Evolutionary conservation across 345 rosid genomes (phyloP).

Genomic region (Hirschfeldia incana): DNA sequence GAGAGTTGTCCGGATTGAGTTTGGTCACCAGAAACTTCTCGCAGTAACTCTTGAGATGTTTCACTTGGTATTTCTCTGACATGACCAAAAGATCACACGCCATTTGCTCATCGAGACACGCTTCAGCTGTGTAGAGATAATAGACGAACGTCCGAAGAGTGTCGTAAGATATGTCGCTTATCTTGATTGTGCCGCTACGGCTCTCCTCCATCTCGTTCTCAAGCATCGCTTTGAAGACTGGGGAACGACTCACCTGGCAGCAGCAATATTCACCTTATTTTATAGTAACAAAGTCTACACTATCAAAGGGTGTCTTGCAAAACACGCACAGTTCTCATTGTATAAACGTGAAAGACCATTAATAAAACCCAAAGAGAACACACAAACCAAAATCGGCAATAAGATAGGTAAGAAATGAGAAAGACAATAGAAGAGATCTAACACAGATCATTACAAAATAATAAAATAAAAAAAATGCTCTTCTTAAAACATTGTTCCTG

Average conservation of each 20-base stretch:
- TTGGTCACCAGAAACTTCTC: constrained; percentile 76
- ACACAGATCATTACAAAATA: background rate
- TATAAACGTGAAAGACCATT: background rate
- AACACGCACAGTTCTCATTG: background rate
- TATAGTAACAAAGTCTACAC: background rate
- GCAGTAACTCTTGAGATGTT: constrained; percentile 72
- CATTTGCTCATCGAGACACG: constrained; percentile 73
- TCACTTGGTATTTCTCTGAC: constrained; percentile 83
- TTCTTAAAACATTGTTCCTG: background rate
- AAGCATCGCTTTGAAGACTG: constrained; percentile 86
- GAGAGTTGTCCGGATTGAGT: constrained; percentile 71
- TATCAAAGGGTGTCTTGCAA: background rate
- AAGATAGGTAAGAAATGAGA: background rate
- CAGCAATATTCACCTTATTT: background rate
- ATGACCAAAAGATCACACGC: constrained; percentile 76
- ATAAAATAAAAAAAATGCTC: background rate
- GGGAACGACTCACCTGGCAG: constrained; percentile 70
- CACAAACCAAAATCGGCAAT: background rate
- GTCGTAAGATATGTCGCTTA: constrained; percentile 64
- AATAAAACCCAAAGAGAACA: constrained; percentile 5
- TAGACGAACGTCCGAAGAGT: constrained; percentile 64
- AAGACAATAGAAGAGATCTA: background rate
- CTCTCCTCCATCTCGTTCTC: constrained; percentile 90
- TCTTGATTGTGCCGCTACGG: constrained; percentile 77
- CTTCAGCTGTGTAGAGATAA: constrained; percentile 81